Evolutionary conservation across 306 rosid genomes (phyloP).

Genomic region (Clitoria ternatea): DNA sequence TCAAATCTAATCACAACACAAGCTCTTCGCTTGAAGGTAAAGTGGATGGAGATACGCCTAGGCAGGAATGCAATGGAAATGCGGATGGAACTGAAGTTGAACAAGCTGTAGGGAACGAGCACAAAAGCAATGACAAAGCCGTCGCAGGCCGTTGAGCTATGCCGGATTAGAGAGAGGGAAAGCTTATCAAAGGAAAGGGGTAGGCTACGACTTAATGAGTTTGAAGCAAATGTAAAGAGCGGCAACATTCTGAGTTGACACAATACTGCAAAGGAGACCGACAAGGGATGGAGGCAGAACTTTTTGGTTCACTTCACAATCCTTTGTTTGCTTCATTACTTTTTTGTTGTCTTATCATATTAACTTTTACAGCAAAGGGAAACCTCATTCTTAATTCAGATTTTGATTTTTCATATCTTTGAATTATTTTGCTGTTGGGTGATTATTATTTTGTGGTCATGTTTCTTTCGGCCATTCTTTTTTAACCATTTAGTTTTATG

Average conservation of each 20-base stretch:
- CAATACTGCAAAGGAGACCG: neutral
- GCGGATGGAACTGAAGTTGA: conserved; percentile 39
- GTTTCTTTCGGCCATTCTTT: neutral
- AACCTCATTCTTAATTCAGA: conserved; percentile 31
- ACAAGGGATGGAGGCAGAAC: conserved; percentile 9
- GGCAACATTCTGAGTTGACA: conserved; percentile 37
- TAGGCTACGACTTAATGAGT: conserved; percentile 49
- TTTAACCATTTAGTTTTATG: neutral
- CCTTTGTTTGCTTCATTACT: conserved; percentile 43
- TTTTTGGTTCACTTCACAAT: conserved; percentile 38
- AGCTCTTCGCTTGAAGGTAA: conserved; percentile 40
- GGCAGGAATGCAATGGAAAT: conserved; percentile 57
- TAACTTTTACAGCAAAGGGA: conserved; percentile 33
- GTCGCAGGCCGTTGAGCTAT: conserved; percentile 30
- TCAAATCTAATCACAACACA: conserved; percentile 31
- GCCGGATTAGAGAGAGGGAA: conserved; percentile 25
- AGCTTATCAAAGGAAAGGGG: conserved; percentile 16
- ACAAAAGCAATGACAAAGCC: conserved; percentile 29
- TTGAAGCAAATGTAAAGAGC: conserved; percentile 76
- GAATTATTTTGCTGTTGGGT: neutral
- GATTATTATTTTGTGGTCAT: neutral
- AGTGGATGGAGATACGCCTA: conserved; percentile 37
- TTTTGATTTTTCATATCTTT: conserved; percentile 18
- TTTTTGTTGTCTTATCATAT: conserved; percentile 31
- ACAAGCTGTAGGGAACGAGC: conserved; percentile 30